A percentile compares a stretch with the other conserved stretches of the same genome.
phyloP scores from a whole-genome alignment of 2,329 filamentous ascomycete genomes.

The Cryphonectria naterciae region DNA sequence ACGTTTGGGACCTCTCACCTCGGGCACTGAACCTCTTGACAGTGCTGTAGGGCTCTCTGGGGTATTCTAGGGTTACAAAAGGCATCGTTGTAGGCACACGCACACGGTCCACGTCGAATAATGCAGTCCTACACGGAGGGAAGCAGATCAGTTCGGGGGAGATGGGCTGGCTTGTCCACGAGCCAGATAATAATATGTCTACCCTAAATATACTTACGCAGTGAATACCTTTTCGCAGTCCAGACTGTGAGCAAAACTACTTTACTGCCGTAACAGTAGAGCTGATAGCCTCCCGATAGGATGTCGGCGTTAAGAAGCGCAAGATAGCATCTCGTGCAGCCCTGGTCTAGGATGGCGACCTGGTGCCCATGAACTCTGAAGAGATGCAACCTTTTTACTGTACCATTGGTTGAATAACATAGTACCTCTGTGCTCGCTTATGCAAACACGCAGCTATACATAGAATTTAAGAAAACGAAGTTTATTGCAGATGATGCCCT shows the following conservation, averaged over 20 bases:
- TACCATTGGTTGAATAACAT: no score
- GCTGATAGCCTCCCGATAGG: not conserved
- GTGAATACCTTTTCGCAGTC: not conserved
- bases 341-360: not conserved
- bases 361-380: not conserved
- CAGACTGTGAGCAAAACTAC: not conserved
- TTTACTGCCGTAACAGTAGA: not conserved
- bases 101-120: not conserved
- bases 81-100: conserved; percentile 42
- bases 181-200: not conserved
- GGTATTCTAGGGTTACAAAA: conserved; percentile 58
- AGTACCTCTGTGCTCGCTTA: not conserved
- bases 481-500: not conserved
- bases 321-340: not conserved
- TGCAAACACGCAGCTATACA: not conserved
- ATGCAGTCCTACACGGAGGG: not conserved
- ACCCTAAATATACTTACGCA: not conserved
- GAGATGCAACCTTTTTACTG: no score
- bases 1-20: conserved; percentile 49
- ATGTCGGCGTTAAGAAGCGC: not conserved
- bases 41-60: conserved; percentile 65
- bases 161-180: no score
- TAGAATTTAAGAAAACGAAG: not conserved
- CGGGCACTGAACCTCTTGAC: conserved; percentile 69
- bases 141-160: not conserved